Evolutionary conservation across 805 yeast genomes (phyloP).

Genomic region (Nakazawaea ishiwadae): DNA sequence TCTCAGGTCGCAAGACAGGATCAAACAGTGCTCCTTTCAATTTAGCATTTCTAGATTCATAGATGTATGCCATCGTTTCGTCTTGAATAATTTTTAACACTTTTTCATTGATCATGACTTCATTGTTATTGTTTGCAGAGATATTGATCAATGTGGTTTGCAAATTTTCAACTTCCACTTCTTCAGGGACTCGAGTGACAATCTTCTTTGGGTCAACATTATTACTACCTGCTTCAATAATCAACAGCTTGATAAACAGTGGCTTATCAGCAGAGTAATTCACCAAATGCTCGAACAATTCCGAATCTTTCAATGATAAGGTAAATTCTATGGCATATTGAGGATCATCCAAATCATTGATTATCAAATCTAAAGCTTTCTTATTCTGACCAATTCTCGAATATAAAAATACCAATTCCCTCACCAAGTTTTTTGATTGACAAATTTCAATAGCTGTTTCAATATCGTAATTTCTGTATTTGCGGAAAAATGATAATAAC

Average conservation of each 20-base stretch:
- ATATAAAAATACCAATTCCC: constrained; percentile 76
- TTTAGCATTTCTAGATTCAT: constrained; percentile 23
- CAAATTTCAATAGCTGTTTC: constrained; percentile 68
- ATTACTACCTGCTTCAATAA: constrained; percentile 58
- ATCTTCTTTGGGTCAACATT: constrained; percentile 67
- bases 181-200: constrained; percentile 56
- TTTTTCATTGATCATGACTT: constrained; percentile 46
- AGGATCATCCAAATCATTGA: constrained; percentile 75
- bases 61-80: constrained; percentile 40
- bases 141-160: constrained; percentile 57
- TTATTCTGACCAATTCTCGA: constrained; percentile 79
- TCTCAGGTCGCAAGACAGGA: constrained; percentile 13
- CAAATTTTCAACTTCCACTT: constrained; percentile 61
- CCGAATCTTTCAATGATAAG: constrained; percentile 57
- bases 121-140: constrained; percentile 57
- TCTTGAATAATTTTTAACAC: constrained; percentile 49
- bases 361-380: constrained; percentile 71
- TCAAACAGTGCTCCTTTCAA: constrained; percentile 29
- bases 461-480: constrained; percentile 59
- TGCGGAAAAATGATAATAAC: constrained; percentile 58
- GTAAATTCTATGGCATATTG: constrained; percentile 79
- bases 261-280: constrained; percentile 70
- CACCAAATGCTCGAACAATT: constrained; percentile 76
- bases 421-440: constrained; percentile 43
- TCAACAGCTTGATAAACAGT: constrained; percentile 66